These are phyloP conservation scores for Xylaria sp. DNA, from an alignment of 2,329 filamentous ascomycete species.

Conservation along the genomic window DNA sequence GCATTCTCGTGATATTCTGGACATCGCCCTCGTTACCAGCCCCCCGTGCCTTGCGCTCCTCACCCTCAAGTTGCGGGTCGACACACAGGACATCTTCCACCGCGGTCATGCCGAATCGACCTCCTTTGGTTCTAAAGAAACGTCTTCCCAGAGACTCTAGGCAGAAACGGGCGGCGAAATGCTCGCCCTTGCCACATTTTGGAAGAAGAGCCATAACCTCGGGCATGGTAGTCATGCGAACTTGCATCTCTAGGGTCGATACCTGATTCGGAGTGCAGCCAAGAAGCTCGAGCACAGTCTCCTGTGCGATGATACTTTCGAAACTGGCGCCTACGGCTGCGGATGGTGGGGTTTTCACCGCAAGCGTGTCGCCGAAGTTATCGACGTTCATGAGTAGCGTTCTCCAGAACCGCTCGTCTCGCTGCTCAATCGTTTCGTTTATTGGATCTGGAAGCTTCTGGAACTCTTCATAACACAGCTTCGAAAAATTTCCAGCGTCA, in stretches of 20 bases:
- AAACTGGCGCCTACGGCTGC: not conserved
- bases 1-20: conserved; percentile 23
- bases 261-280: not conserved
- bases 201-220: not conserved
- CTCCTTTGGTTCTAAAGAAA: conserved; percentile 40
- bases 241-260: not conserved
- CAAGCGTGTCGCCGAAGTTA: not conserved
- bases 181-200: not conserved
- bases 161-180: not conserved
- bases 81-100: conserved; percentile 36
- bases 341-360: not conserved
- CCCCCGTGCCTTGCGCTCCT: not conserved
- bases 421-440: not conserved
- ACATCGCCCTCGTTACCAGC: not conserved
- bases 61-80: not conserved
- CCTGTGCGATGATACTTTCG: not conserved
- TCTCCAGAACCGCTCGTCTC: not conserved
- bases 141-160: conserved; percentile 31
- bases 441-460: not conserved
- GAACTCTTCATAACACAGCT: not conserved
- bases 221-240: not conserved
- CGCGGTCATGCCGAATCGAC: conserved; percentile 41
- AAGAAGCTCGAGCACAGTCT: not conserved
- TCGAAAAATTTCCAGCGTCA: not conserved
- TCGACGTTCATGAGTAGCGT: not conserved